Base-by-base conservation (phyloP, 345 rosid genomes). In the Eucalyptus regnans region DNA sequence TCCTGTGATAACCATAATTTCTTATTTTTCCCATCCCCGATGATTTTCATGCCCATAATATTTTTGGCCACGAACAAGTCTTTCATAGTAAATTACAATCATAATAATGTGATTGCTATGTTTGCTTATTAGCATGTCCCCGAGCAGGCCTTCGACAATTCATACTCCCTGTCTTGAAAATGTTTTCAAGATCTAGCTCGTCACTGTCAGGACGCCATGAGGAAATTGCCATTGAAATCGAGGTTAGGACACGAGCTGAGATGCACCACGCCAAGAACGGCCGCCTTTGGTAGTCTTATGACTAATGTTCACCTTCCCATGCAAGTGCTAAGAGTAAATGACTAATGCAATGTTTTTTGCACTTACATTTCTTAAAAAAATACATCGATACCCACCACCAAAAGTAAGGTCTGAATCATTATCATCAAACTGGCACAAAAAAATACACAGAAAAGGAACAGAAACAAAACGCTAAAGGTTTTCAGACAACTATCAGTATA, bases 401-500 rank as follows among this genome's bases (percentile, higher is more conserved):
- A 71, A 71, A 71, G 46, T 37, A 1, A 71, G 46, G 14, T 37
- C 7, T 41, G 44, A 71, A 37, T 18, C 83, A 37, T 37, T 18
- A 71, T 71, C 46, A 71, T 37, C 83, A 37, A 71, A 71, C 46
- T 18, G 83, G 41, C 83, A 71, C 46, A 7, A 18, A 85, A 43
- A 60, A 71, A 89, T 37, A 89, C 46, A 9, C 20, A 37, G 17
- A 86, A 64, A 50, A 71, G 14, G 49, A 84, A 10, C 13, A 49
- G 49, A 86, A 86, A 71, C 46, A 23, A 62, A 86, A 50, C 11
- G 12, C 64, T 60, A 33, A 49, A 15, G 46, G 52, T 86, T 60
- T 84, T 90, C 54, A 86, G 60, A 88, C n/a, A 88, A 31, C 43
- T 93, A 96, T 98, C 99, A 96, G 94, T 96, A 96, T 11, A 98